Evolutionary conservation across 768 basidiomycete species (phyloP), one percentile per base, ranked within the genome.

Genomic region (Roridomyces roridus): DNA sequence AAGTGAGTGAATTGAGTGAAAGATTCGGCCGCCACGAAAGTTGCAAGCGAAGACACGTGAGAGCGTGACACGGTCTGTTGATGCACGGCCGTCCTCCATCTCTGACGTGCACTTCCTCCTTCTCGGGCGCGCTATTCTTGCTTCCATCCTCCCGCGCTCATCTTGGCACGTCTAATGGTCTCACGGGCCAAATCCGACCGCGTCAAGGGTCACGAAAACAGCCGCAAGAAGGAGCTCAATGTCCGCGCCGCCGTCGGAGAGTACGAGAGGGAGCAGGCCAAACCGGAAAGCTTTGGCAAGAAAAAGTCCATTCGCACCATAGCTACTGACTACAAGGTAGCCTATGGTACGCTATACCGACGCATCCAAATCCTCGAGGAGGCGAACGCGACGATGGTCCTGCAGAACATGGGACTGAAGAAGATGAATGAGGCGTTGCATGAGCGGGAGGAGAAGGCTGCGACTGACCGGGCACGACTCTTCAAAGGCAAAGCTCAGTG

Each of bases 341-440:
- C n/a, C n/a, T n/a, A n/a, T 72, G 69, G 69, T 21, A 17, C 48
- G 66, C 5, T 69, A 76, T 55, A 51, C 57, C 24, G 56, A 68
- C 10, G 11, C 47, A 25, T 52, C n/a, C 23, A 34, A 12, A 51
- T 62, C 15, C 42, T 62, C 9, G 61, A 62, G 46, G 57, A 46
- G 20, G 49, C 43, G n/a, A 57, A 62, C 51, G 61, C 61, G 20
- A 57, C 51, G 46, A 51, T 62, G 40, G 51, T 59, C 2, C 36
- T 53, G 26, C 61, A 62, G 47, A 62, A 62, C 23, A 40, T 62
- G 43, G 50, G 46, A 3, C 37, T 58, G n/a, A 50, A n/a, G n/a
- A n/a, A n/a, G n/a, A n/a, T n/a, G n/a, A 59, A 62, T 44, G 39
- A 58, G 35, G 52, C 54, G 1, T 42, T 60, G 23, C 47, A 60